Conservation (phyloP, 192 early-diverging fungal genomes). For the Coemansia sp. region DNA sequence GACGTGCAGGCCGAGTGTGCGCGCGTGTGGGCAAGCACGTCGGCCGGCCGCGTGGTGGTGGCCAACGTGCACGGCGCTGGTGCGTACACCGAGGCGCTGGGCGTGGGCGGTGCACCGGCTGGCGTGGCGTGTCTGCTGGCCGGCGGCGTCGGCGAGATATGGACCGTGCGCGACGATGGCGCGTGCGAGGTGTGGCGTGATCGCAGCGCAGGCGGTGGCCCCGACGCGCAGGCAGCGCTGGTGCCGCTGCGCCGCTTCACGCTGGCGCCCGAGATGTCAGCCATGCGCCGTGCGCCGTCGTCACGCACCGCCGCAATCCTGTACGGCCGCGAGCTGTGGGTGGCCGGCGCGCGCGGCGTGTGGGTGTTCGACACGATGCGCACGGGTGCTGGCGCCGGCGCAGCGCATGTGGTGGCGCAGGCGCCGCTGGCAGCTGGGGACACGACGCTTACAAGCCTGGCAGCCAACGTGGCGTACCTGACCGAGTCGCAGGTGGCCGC, state of each 20-base stretch:
- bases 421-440: constrained; percentile 31
- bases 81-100: constrained; percentile 25
- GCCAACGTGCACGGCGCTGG: constrained; percentile 25
- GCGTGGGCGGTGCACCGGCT: constrained; percentile 10
- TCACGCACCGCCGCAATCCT: constrained; percentile 20
- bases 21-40: constrained; percentile 42
- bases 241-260: constrained; percentile 33
- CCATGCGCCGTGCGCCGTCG: constrained; percentile 23
- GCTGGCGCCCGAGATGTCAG: constrained; percentile 30
- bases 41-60: constrained; percentile 38
- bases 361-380: constrained; percentile 42
- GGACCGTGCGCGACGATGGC: constrained; percentile 51
- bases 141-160: constrained; percentile 32
- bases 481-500: constrained; percentile 18
- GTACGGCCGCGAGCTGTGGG: constrained; percentile 45
- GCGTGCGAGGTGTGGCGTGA: constrained; percentile 41
- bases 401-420: constrained; percentile 25
- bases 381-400: constrained; percentile 12
- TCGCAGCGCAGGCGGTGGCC: constrained; percentile 15
- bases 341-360: constrained; percentile 37
- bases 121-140: constrained; percentile 27
- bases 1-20: constrained; percentile 30
- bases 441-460: constrained; percentile 37
- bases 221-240: constrained; percentile 20
- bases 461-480: constrained; percentile 34